phyloP scores from a whole-genome alignment of 1,284 basidiomycete genomes.

The Cutaneotrichosporon cavernicola region DNA sequence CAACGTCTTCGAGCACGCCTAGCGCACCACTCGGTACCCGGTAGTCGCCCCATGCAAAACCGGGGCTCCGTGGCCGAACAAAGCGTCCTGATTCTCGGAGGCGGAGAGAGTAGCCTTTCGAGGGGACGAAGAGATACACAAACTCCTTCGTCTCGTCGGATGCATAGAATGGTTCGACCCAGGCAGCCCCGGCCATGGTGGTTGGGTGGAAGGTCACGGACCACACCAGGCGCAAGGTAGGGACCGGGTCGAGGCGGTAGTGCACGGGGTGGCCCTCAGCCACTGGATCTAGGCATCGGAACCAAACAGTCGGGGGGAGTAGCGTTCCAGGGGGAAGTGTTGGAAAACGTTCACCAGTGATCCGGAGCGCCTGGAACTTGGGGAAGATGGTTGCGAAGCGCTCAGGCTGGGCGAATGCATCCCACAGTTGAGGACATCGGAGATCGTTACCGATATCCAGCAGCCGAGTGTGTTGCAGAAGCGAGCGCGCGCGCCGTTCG shows the following conservation, averaged over 20 bases:
- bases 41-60: background rate
- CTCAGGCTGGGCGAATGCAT: background rate
- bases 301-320: background rate
- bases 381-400: background rate
- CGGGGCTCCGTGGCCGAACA: background rate
- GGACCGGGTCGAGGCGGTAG: background rate
- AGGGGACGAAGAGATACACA: constrained; percentile 1
- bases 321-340: background rate
- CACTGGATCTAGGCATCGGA: background rate
- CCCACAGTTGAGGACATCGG: background rate
- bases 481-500: background rate
- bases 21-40: background rate
- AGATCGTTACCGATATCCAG: background rate
- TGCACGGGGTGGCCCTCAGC: background rate
- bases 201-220: background rate
- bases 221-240: background rate
- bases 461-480: background rate
- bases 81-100: background rate
- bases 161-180: background rate
- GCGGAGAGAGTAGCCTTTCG: background rate
- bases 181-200: background rate
- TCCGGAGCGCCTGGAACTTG: background rate
- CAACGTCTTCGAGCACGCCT: constrained; percentile 5
- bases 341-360: background rate
- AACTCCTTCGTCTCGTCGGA: background rate